Conservation (phyloP, 371 early-diverging fungal species). For the Amoeboaphelidium protococcarum region DNA sequence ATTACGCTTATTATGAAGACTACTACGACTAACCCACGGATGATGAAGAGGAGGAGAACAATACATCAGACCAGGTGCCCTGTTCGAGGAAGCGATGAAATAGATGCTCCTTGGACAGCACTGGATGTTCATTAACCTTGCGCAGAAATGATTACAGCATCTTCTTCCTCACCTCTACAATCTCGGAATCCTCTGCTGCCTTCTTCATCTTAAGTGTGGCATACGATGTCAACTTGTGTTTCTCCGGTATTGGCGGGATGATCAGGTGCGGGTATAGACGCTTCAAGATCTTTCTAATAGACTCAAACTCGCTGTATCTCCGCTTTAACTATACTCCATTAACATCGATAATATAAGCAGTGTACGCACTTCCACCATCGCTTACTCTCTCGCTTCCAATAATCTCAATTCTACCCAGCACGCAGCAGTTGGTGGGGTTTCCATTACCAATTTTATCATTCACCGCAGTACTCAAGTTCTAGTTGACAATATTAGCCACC, state of each 20-base stretch:
- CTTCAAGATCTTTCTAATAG: conserved; percentile 37
- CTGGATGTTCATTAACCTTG: conserved; percentile 50
- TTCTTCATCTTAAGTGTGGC: conserved; percentile 6
- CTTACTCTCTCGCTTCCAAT: too few relatives aligned
- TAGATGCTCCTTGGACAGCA: conserved; percentile 47
- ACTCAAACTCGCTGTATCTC: conserved; percentile 85
- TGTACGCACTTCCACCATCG: too few relatives aligned
- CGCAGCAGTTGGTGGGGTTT: too few relatives aligned
- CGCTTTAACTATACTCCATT: too few relatives aligned
- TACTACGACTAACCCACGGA: neutral
- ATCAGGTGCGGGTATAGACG: conserved; percentile 48
- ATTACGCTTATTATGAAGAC: too few relatives aligned
- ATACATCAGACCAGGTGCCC: conserved; percentile 18
- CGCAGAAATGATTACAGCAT: conserved; percentile 66
- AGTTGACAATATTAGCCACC: too few relatives aligned
- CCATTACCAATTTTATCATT: too few relatives aligned
- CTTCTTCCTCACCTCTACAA: conserved; percentile 59
- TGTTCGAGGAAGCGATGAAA: conserved; percentile 63
- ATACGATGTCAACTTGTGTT: conserved; percentile 47
- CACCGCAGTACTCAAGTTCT: too few relatives aligned
- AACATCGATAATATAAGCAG: too few relatives aligned
- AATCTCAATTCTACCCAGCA: too few relatives aligned
- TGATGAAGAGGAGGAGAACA: neutral
- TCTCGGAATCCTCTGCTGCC: conserved; percentile 34
- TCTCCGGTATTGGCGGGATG: conserved; percentile 84